Base-by-base conservation (phyloP, 495 filamentous ascomycete genomes). In the Corynascus novoguineensis region DNA sequence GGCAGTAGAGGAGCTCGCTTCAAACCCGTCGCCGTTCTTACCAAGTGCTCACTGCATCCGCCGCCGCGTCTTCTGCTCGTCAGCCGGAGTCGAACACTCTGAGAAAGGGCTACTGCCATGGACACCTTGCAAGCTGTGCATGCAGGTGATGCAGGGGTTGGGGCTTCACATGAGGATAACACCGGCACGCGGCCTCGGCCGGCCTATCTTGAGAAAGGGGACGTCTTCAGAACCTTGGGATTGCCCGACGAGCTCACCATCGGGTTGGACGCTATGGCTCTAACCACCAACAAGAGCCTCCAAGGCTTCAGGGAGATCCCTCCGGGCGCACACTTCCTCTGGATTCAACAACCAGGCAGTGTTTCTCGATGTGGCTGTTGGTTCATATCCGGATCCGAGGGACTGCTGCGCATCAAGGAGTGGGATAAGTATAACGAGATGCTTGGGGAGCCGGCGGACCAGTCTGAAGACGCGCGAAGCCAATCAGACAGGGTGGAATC, bases 271-370 rank as follows among this genome's bases (percentile, higher is more conserved):
- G 57, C 64, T 25, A 63, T 71, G 34, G 67, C 68, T 34, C 68
- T 81, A 53, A 72, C 67, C 10, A 69, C 41, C 50, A 63, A 58
- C 65, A 29, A 50, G 50, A 52, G 83, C 81, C 64, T 71, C 67
- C 22, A 32, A 9, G 85, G 85, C n/a, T 75, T 88, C 57, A 78
- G 79, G 29, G 73, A 82, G 41, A 61, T 88, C 12, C 80, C 85
- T 1, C 66, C 78, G 0, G 83, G 84, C 5, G 68, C 73, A 29
- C 85, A 88, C 61, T 76, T 84, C 56, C 64, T 78, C 41, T 82
- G 79, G 71, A 74, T 84, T 6, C 80, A 82, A 56, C 75, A 77
- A 14, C 71, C 78, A 1, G 71, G 75, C 15, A 67, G 67, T 17
- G 67, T 66, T 22, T 74, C 75, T 7, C 77, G 84, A 17, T 79